Percentiles rank a stretch among this genome's conserved stretches.
Conservation (phyloP, 2,329 filamentous ascomycete genomes). For the Cladobotryum mycophilum region DNA sequence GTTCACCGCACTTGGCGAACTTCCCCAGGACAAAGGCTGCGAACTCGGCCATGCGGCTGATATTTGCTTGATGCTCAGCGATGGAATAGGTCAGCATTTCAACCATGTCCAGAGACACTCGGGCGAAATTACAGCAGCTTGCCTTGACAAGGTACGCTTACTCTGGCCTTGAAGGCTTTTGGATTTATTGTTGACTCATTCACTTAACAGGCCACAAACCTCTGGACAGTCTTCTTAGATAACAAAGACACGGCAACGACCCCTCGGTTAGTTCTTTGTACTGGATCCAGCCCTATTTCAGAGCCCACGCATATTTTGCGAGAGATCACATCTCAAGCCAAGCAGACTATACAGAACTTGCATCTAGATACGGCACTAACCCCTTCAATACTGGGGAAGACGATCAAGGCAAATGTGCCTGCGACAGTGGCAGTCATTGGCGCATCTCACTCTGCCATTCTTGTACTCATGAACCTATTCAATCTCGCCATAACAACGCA, state of each 20-base stretch:
- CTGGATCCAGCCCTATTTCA: constrained; percentile 46
- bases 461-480: constrained; percentile 56
- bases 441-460: constrained; percentile 57
- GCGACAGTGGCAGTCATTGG: constrained; percentile 52
- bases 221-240: constrained; percentile 20
- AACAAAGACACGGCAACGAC: constrained; percentile 30
- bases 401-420: constrained; percentile 19
- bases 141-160: constrained; percentile 15
- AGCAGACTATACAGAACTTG: constrained; percentile 19
- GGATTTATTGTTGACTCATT: neutral
- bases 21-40: constrained; percentile 53
- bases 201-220: constrained; percentile 8
- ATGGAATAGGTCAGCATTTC: constrained; percentile 34
- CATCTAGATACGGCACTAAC: constrained; percentile 51
- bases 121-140: constrained; percentile 33
- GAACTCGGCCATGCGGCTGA: constrained; percentile 52
- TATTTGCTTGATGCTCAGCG: constrained; percentile 39
- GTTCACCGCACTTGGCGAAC: constrained; percentile 43
- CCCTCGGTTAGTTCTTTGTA: constrained; percentile 48
- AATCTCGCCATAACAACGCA: constrained; percentile 46
- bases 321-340: constrained; percentile 7
- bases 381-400: constrained; percentile 40
- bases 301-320: constrained; percentile 34
- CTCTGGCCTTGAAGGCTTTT: neutral
- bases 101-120: constrained; percentile 32